Conservation (phyloP, 768 basidiomycete species). For the Auriscalpium microsporum region DNA sequence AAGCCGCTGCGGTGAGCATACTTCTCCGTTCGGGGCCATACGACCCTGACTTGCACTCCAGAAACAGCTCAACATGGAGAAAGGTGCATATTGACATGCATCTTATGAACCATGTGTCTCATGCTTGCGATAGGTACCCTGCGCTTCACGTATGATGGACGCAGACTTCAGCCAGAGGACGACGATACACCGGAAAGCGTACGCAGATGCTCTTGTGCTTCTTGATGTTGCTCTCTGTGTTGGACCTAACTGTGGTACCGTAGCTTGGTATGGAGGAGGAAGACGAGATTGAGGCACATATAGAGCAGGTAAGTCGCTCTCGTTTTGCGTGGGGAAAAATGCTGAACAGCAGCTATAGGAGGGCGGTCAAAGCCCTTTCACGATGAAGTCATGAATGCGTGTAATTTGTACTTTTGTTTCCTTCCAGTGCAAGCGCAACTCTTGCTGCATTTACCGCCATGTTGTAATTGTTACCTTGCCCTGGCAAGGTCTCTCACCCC, state of each 20-base stretch:
- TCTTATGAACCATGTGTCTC: neutral
- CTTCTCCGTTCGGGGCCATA: neutral
- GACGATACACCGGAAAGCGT: constrained; percentile 2
- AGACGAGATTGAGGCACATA: neutral
- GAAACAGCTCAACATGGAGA: neutral
- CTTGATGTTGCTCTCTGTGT: neutral
- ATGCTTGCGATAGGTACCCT: neutral
- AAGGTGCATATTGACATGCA: neutral
- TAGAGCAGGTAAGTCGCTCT: neutral
- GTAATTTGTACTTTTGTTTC: no score
- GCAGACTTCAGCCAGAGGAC: neutral
- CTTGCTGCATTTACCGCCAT: no score
- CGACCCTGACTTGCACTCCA: neutral
- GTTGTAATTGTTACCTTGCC: no score
- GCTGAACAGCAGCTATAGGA: no score
- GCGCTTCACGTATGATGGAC: neutral
- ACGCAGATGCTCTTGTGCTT: neutral
- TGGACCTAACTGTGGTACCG: neutral
- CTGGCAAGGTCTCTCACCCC: no score
- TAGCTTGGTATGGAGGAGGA: neutral
- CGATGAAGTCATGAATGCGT: no score
- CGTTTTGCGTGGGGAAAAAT: no score
- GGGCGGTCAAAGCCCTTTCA: no score
- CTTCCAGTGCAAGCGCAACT: no score
- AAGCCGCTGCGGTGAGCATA: neutral